Evolutionary conservation across 2,329 filamentous ascomycete genomes (phyloP).

Genomic region (Colletotrichum sp.): DNA sequence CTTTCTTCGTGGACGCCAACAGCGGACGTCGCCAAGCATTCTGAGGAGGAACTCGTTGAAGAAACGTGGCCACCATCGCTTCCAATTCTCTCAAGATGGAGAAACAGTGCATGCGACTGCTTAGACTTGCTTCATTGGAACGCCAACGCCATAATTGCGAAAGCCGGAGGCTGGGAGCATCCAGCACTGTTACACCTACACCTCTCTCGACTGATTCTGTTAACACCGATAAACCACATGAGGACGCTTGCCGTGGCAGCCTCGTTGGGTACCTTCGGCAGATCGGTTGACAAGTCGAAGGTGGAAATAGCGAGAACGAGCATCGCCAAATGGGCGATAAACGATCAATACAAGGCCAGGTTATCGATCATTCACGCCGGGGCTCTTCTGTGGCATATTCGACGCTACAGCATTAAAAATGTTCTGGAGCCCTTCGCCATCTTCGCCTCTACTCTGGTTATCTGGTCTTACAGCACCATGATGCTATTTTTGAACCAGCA

Average conservation of each 20-base stretch:
- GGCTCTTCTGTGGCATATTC: constrained; percentile 49
- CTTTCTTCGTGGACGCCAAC: constrained; percentile 31
- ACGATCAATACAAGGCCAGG: constrained; percentile 48
- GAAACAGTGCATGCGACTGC: constrained; percentile 49
- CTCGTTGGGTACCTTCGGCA: constrained; percentile 12
- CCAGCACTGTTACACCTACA: constrained; percentile 62
- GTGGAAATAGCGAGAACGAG: not conserved
- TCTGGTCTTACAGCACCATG: constrained; percentile 43
- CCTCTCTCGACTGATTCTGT: constrained; percentile 55
- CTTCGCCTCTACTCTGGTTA: constrained; percentile 39
- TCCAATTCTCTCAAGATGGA: constrained; percentile 34
- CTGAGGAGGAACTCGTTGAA: not conserved
- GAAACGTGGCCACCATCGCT: constrained; percentile 20
- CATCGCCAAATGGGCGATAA: constrained; percentile 20
- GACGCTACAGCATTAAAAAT: constrained; percentile 44
- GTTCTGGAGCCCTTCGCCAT: constrained; percentile 44
- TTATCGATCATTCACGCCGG: constrained; percentile 49
- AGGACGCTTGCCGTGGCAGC: constrained; percentile 33
- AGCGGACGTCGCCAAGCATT: not conserved
- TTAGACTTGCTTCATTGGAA: constrained; percentile 64
- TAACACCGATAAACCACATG: constrained; percentile 53
- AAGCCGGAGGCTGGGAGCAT: constrained; percentile 55
- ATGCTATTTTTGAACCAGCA: not conserved
- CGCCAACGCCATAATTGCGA: constrained; percentile 56
- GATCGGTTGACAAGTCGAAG: not conserved